Base-by-base conservation (phyloP, 768 basidiomycete genomes). In the Pleurotus citrinopileatus region DNA sequence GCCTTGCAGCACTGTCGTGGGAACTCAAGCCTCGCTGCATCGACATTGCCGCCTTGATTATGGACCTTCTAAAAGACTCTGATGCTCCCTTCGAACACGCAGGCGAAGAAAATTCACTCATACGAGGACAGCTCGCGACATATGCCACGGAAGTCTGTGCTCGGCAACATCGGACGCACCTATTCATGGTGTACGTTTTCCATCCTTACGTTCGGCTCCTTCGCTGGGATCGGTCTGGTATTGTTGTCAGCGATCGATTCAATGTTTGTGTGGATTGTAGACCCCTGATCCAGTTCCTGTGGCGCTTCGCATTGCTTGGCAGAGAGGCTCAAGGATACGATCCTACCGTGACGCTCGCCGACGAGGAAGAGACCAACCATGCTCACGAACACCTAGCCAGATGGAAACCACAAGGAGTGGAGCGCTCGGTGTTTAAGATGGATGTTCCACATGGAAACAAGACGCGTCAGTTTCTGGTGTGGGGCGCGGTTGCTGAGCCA, bases 171-270 rank as follows among this genome's bases (percentile, higher is more conserved):
- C 68, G 73, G 1, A 59, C 60, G 7, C 64, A 64, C 19, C 53
- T 65, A 1, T 74, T 75, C 57, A 61, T 60, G 1, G 23, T 72
- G 8, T 48, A 65, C 19, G 54, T 75, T 13, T 62, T 53, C 45
- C 60, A 60, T 3, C 27, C 57, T 3, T 32, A 26, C 37, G 68
- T 66, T 1, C 58, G 70, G 3, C 61, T 74, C 38, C 52, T 74
- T 17, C 62, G 64, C 42, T 74, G 67, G 67, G 73, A 75, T 57
- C 66, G 66, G 4, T 43, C 61, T 15, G 71, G 67, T 15, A 62
- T 61, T 2, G 47, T 66, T 8, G 69, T 72, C 13, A 57, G 66
- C 15, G 22, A 43, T 4, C 5, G 42, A 8, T 61, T 73, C 52
- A 44, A 66, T 25, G 67, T 63, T 61, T 26, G 26, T 10, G 19